Conservation (phyloP, 192 early-diverging fungal genomes). For the Cetraspora pellucida region DNA sequence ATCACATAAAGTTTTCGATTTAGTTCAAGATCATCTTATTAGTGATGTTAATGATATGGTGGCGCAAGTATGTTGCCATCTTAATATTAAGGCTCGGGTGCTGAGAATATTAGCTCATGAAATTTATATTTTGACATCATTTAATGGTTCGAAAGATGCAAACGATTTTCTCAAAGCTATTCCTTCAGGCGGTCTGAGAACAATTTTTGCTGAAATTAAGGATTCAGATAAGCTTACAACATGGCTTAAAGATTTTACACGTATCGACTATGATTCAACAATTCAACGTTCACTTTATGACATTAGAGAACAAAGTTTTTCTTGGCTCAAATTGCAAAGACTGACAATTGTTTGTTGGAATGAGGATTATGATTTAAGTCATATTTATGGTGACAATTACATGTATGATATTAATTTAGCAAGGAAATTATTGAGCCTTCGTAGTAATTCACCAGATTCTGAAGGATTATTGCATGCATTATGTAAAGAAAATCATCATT, state of each 20-base stretch:
- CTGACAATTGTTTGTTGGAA: slow-evolving; percentile 20
- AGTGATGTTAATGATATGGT: neutral
- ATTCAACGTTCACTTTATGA: neutral
- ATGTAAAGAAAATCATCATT: slow-evolving; percentile 35
- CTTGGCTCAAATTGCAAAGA: neutral
- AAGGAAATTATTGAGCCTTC: neutral
- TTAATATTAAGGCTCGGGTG: slow-evolving; percentile 12
- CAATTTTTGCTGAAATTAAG: slow-evolving; percentile 3
- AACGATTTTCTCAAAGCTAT: neutral
- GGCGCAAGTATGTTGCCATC: neutral
- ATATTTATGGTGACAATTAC: slow-evolving; percentile 42
- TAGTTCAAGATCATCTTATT: neutral
- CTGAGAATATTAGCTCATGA: slow-evolving; percentile 12
- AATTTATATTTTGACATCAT: neutral
- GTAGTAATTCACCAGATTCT: neutral
- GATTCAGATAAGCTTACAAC: neutral
- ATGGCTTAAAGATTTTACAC: slow-evolving; percentile 26
- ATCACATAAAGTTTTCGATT: neutral
- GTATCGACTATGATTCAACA: slow-evolving; percentile 1
- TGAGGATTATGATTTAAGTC: slow-evolving; percentile 34
- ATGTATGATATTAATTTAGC: slow-evolving; percentile 44
- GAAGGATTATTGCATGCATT: neutral
- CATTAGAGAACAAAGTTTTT: neutral
- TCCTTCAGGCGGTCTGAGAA: slow-evolving; percentile 5
- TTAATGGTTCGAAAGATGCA: neutral